A percentile compares a stretch with the other conserved stretches of the same genome.
These are phyloP conservation scores for Acrocalymma vagum DNA, from an alignment of 2,329 filamentous ascomycete species.

Conservation along the genomic window DNA sequence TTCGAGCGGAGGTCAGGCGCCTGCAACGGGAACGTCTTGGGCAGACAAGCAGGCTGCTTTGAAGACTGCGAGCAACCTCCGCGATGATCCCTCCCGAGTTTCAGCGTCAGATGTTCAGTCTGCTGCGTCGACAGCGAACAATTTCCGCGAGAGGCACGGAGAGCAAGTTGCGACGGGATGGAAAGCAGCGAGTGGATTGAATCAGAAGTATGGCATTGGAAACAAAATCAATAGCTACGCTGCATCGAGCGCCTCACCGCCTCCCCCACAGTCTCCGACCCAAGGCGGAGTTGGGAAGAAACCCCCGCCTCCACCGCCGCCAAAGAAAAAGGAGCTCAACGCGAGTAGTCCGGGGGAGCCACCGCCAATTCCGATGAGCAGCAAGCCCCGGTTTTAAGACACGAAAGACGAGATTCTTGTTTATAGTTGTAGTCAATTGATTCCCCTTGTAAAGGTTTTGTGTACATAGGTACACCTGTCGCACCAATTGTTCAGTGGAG, in stretches of 20 bases:
- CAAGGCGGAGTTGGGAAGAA: constrained; percentile 57
- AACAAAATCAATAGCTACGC: constrained; percentile 57
- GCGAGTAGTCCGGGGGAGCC: constrained; percentile 51
- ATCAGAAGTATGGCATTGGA: constrained; percentile 69
- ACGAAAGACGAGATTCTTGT: too few relatives aligned
- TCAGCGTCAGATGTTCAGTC: constrained; percentile 66
- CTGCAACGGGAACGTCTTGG: constrained; percentile 66
- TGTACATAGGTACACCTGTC: too few relatives aligned
- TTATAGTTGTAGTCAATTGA: constrained; percentile 1
- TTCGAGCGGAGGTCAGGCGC: constrained; percentile 36
- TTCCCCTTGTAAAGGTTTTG: constrained; percentile 1
- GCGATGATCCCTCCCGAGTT: constrained; percentile 68
- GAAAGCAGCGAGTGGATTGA: constrained; percentile 64
- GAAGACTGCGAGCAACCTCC: constrained; percentile 66
- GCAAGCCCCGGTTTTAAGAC: constrained; percentile 59
- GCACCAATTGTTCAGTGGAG: background rate
- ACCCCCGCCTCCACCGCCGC: constrained; percentile 65
- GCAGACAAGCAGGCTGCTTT: constrained; percentile 70
- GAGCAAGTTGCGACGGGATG: constrained; percentile 71
- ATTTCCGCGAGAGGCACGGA: constrained; percentile 75
- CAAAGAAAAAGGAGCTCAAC: constrained; percentile 61
- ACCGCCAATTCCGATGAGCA: constrained; percentile 65
- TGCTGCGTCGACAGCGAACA: constrained; percentile 69
- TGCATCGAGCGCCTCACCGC: constrained; percentile 29
- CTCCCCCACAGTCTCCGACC: constrained; percentile 36